phyloP scores from a whole-genome alignment of 1,139 yeast genomes.

The Blastobotrys apis region DNA sequence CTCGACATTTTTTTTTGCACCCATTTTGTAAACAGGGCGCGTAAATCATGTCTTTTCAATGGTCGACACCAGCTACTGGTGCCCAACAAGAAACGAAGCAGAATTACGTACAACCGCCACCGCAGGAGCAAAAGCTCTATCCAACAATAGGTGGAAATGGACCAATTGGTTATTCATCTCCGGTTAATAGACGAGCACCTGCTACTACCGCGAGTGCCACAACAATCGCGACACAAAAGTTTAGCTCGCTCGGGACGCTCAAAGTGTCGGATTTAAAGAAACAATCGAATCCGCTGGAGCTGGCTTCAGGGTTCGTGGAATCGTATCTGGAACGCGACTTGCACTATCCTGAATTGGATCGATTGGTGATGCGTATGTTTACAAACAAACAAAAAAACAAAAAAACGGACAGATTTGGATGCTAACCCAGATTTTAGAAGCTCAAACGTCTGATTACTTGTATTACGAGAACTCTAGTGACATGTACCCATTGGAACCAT shows the following conservation, averaged over 20 bases:
- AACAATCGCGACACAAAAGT: conserved; percentile 7
- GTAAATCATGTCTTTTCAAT: too few relatives aligned
- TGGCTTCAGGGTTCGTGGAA: conserved; percentile 36
- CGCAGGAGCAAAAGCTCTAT: too few relatives aligned
- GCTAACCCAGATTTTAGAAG: conserved; percentile 20
- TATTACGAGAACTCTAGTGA: conserved; percentile 22
- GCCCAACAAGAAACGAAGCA: too few relatives aligned
- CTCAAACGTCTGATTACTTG: conserved; percentile 27
- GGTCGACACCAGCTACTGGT: too few relatives aligned
- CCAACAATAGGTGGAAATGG: too few relatives aligned
- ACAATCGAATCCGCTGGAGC: conserved; percentile 28
- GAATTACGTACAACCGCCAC: too few relatives aligned
- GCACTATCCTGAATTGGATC: conserved; percentile 39
- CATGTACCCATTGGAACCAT: conserved; percentile 57
- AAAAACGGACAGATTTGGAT: neutral
- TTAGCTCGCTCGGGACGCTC: conserved; percentile 21
- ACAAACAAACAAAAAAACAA: neutral
- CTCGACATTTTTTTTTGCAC: too few relatives aligned
- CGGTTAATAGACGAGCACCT: too few relatives aligned
- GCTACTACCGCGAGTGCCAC: conserved; percentile 2
- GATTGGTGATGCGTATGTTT: conserved; percentile 30
- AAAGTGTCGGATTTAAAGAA: conserved; percentile 21
- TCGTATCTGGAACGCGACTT: conserved; percentile 35
- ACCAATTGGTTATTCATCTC: too few relatives aligned
- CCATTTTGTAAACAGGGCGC: too few relatives aligned